Evolutionary conservation across 495 filamentous ascomycete genomes (phyloP), one percentile per base, ranked within the genome.

Genomic region (Staphylotrichum longicolle): DNA sequence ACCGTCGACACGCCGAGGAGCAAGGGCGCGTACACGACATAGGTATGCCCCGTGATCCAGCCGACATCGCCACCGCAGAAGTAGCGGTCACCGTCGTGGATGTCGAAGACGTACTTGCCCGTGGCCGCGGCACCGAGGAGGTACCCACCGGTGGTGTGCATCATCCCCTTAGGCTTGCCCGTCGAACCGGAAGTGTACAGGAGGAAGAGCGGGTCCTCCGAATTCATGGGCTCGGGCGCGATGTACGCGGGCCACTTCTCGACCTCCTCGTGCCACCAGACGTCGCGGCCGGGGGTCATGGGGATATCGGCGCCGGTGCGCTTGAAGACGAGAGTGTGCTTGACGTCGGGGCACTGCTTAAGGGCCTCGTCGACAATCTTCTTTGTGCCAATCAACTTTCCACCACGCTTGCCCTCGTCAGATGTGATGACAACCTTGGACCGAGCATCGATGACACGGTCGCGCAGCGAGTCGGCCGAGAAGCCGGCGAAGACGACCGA

Each of bases 21-120:
- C 47, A 99, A 82, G 57, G 94, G 94, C 10, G 94, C 91, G 70
- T 99, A 99, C 35, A 99, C 93, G 53, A 96, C 94, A 70, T 99
- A 99, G 50, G 94, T 96, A 77, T 99, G 94, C n/a, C 94, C 94
- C 49, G 95, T 98, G 71, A 99, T 98, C 94, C 94, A 99, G 66
- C 94, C 94, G 54, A 99, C 92, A 71, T 99, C 94, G 73, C 95
- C 95, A 74, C 91, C 94, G 68, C 94, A 98, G 84, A 97, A 98
- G 81, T 92, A 97, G 58, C 83, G 84, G 75, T 99, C 94, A 54
- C 85, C 86, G 51, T 92, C 88, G 66, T 99, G 94, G 64, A 99
- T 94, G 72, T 99, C 95, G 71, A 99, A 99, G 57, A 97, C 93
- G 69, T 99, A 98, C 76, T 97, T 99, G 67, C 91, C 95, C 42